Base-by-base conservation (phyloP, 2,329 filamentous ascomycete genomes). In the Fusarium pilosicola region DNA sequence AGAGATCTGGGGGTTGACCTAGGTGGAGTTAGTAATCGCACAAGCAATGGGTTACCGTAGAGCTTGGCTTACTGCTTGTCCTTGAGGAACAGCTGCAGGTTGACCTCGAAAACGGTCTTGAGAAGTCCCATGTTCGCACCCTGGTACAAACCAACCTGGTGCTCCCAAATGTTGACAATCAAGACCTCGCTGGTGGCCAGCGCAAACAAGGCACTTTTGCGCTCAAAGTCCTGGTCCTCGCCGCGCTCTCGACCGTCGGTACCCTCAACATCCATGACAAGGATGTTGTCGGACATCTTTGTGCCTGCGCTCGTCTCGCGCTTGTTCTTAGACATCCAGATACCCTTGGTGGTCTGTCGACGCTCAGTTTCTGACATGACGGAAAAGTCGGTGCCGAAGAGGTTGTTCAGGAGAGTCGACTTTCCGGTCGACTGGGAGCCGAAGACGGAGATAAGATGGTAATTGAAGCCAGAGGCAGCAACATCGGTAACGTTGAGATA, bases 301-400 rank as follows among this genome's bases (percentile, higher is more conserved):
- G 81, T 81, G 57, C 85, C 84, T 55, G 82, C 84, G 63, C 84
- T 86, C 65, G 85, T 82, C 74, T 85, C 83, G 76, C 88, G 87
- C 86, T 97, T 97, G 85, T 98, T 98, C 86, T 97, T 97, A 74
- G 95, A 97, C 92, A 99, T 93, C 96, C 96, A 99, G 81, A 99
- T 99, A 80, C 96, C 96, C 87, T 98, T 99, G 49, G 96, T 99
- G 0, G 96, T 99, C 87, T 99, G 96, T 71, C 95, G 92, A 74
- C 96, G 91, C 83, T 98, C 95, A 71, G 91, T 88, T 87, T 99
- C 96, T 78, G 94, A 94, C 96, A 99, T 99, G 81, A 99, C 96
- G 76, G 94, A 96, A 85, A 99, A 99, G 65, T 95, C 89, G 76
- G 96, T 99, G 73, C 94, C 94, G 82, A 99, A 99, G 65, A 99